Evolutionary conservation across 2,329 filamentous ascomycete species (phyloP).

Genomic region (Pestalotiopsis sp.): DNA sequence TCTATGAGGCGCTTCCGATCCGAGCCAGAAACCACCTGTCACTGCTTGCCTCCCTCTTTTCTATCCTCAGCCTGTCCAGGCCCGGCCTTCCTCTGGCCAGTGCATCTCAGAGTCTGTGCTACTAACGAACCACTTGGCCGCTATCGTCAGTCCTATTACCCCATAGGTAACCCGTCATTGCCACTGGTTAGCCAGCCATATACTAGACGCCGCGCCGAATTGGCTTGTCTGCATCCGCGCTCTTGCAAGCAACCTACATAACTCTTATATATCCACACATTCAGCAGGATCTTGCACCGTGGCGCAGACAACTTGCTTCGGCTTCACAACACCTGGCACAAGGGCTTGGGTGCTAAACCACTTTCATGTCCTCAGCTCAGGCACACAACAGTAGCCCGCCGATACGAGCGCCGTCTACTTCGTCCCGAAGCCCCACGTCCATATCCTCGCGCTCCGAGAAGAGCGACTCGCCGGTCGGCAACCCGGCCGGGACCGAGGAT

Average conservation of each 20-base stretch:
- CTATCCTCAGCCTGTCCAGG: neutral
- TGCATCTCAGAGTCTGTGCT: neutral
- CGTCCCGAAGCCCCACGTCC: conserved; percentile 21
- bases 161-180: neutral
- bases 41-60: neutral
- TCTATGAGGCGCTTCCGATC: neutral
- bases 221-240: neutral
- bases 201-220: neutral
- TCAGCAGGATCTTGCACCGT: neutral
- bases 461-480: conserved; percentile 18
- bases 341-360: neutral
- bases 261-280: neutral
- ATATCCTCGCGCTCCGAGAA: conserved; percentile 21
- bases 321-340: conserved; percentile 1
- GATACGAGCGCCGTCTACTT: conserved; percentile 23
- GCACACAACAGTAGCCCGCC: conserved; percentile 18
- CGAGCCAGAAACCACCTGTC: neutral
- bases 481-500: conserved; percentile 22
- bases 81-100: neutral
- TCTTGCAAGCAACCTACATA: neutral
- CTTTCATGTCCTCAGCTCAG: conserved; percentile 32
- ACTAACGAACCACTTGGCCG: neutral
- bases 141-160: neutral
- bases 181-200: neutral
- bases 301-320: conserved; percentile 1